These are phyloP conservation scores for Trichosporon asahii DNA, from an alignment of 1,284 basidiomycete species.

Conservation along the genomic window DNA sequence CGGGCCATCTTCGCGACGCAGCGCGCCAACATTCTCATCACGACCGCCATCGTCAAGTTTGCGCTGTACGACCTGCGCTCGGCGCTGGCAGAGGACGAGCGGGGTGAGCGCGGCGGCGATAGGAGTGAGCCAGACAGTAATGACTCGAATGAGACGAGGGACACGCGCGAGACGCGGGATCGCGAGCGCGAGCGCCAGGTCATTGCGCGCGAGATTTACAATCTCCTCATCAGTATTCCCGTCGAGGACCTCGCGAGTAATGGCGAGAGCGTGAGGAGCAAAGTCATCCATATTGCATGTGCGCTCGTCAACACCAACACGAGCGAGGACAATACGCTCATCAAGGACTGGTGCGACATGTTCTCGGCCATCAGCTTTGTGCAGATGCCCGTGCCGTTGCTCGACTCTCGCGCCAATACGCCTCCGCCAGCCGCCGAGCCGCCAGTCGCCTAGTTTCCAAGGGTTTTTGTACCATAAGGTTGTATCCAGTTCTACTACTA, in stretches of 20 bases:
- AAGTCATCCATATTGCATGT: constrained; percentile 51
- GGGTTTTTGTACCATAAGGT: background rate
- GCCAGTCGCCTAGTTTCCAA: background rate
- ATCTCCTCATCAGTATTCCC: constrained; percentile 46
- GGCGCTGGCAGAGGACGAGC: constrained; percentile 36
- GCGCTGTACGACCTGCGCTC: constrained; percentile 47
- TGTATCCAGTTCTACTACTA: constrained; percentile 6
- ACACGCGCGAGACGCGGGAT: constrained; percentile 29
- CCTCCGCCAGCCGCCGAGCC: constrained; percentile 23
- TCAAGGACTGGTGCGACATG: constrained; percentile 52
- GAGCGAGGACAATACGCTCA: constrained; percentile 41
- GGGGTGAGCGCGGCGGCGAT: background rate
- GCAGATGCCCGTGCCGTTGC: constrained; percentile 46
- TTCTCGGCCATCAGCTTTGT: constrained; percentile 43
- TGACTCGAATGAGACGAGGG: background rate
- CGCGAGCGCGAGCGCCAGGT: constrained; percentile 47
- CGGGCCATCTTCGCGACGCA: constrained; percentile 46
- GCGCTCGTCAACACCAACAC: constrained; percentile 42
- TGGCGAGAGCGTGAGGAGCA: constrained; percentile 49
- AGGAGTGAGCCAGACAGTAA: too few species aligned
- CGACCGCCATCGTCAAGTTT: constrained; percentile 49
- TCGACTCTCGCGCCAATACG: constrained; percentile 30
- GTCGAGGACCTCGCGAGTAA: constrained; percentile 51
- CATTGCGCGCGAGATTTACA: constrained; percentile 49
- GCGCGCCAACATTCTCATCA: constrained; percentile 48